Conservation (phyloP, 371 early-diverging fungal species). For the Blakeslea trispora region DNA sequence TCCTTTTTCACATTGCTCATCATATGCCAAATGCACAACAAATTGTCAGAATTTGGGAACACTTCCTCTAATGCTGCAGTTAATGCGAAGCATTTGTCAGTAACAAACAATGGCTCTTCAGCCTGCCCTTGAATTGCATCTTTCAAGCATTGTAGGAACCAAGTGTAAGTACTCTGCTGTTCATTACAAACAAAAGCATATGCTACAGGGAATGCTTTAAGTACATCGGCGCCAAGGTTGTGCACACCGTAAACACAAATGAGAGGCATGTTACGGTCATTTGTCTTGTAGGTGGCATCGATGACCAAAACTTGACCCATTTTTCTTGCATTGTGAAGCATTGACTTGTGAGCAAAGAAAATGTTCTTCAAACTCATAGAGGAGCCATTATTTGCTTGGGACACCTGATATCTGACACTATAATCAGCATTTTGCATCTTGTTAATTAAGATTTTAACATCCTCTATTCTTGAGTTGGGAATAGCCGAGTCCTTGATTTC, state of each 20-base stretch:
- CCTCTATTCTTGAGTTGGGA: no score
- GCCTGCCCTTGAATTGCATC: neutral
- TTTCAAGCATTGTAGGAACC: slow-evolving; percentile 1
- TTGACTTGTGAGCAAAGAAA: neutral
- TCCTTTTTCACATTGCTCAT: neutral
- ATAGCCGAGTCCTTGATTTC: no score
- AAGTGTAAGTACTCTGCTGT: neutral
- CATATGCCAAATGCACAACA: slow-evolving; percentile 4
- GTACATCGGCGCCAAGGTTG: neutral
- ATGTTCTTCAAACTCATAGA: neutral
- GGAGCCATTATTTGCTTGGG: neutral
- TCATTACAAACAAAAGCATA: slow-evolving; percentile 5
- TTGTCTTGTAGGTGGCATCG: slow-evolving; percentile 1
- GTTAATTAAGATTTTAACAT: no score
- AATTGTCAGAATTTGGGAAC: neutral
- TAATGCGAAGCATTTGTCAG: neutral
- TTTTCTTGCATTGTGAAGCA: neutral
- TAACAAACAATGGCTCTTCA: neutral
- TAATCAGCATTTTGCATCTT: no score
- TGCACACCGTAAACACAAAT: neutral
- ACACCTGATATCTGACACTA: neutral
- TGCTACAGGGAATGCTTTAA: neutral
- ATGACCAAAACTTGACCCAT: slow-evolving; percentile 1
- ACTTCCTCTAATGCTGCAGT: neutral
- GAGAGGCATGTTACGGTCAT: neutral